phyloP scores from a whole-genome alignment of 2,329 filamentous ascomycete species.

The Calonectria naviculata region DNA sequence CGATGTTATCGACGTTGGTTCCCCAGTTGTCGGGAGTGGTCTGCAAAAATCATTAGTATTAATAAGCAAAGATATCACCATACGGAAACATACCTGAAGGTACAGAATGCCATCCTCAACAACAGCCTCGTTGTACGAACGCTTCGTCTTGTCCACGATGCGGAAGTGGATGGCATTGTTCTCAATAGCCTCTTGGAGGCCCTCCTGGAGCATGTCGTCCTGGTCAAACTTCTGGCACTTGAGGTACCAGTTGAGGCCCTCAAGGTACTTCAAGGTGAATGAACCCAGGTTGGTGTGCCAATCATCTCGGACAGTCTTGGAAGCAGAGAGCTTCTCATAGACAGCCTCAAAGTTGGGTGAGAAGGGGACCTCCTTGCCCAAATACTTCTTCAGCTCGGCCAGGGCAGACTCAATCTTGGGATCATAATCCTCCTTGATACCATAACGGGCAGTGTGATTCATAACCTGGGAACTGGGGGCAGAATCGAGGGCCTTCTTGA shows the following conservation, averaged over 20 bases:
- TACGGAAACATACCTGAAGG: conserved; percentile 54
- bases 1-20: conserved; percentile 48
- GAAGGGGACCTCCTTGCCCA: conserved; percentile 56
- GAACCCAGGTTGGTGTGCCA: conserved; percentile 58
- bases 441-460: conserved; percentile 55
- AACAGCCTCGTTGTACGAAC: conserved; percentile 57
- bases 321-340: conserved; percentile 53
- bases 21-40: conserved; percentile 49
- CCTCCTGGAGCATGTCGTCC: conserved; percentile 62
- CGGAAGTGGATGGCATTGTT: conserved; percentile 56
- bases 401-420: conserved; percentile 50
- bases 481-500: conserved; percentile 58
- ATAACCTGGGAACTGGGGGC: conserved; percentile 50
- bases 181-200: conserved; percentile 58
- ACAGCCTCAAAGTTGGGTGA: conserved; percentile 59
- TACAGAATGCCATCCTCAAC: conserved; percentile 62
- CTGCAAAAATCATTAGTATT: conserved; percentile 32
- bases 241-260: conserved; percentile 54
- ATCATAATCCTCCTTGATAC: conserved; percentile 57
- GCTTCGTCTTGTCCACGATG: conserved; percentile 56
- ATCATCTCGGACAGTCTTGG: conserved; percentile 41
- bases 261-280: conserved; percentile 55
- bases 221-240: conserved; percentile 56
- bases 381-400: conserved; percentile 51
- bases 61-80: background rate